Base-by-base conservation (phyloP, 495 filamentous ascomycete species). In the Hyaloscypha finlandica region DNA sequence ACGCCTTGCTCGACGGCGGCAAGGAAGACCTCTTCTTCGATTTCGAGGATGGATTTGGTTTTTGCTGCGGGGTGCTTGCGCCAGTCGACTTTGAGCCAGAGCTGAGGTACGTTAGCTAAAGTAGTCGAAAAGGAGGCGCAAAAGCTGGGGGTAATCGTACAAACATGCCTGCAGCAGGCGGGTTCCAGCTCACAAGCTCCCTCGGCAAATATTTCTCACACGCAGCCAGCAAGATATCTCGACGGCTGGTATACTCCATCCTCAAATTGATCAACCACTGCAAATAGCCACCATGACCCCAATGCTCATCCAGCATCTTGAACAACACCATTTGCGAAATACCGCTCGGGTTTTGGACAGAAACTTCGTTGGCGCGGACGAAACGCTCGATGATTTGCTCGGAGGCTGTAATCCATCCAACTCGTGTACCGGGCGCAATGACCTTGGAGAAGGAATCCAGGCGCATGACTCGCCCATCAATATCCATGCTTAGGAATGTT, bases 91-190 rank as follows among this genome's bases (percentile, higher is more conserved):
- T 88, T 82, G 42, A 99, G 81, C 95, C 95, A 97, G 73, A 92
- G 89, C 89, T 91, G 63, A 67, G 12, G 39, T 6, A 32, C 8
- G 42, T 66, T 62, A 59, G 59, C 6, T 25, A 25, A 25, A 25
- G 25, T 25, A 25, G 25, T 25, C 25, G 1, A 25, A 25, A 25
- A 25, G 33, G 12, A 2, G 35, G 16, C 4, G 29, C 14, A 33
- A 29, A 37, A 65, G 12, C 4, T 33, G n/a, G n/a, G 25, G 48
- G 52, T 31, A 14, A 48, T 14, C 8, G 16, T 78, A 92, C 90
- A 84, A 99, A 99, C 95, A 99, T 99, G 74, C 95, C 95, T n/a
- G 95, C 94, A 42, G 84, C 82, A 3, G 95, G 94, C 8, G 90
- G 80, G 42, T 77, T 84, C 96, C 95, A 99, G 77, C 86, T 90